Evolutionary conservation across 371 early-diverging fungal genomes (phyloP).

Genomic region (Nematocida parisii): DNA sequence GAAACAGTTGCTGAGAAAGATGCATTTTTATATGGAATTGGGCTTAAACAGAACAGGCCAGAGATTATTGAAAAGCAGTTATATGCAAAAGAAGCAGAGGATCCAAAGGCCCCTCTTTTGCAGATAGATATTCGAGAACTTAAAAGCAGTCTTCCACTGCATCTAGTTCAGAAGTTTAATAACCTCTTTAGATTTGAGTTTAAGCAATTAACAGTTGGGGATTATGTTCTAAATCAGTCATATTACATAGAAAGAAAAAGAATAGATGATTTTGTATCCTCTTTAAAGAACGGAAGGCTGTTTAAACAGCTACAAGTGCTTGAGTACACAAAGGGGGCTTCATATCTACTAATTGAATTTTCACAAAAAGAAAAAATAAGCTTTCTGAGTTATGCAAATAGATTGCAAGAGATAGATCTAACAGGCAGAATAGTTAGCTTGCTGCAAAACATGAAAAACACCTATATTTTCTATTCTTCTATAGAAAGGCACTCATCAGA

Average conservation of each 20-base stretch:
- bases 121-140: conserved; percentile 39
- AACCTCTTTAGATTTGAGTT: conserved; percentile 19
- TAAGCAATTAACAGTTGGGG: conserved; percentile 9
- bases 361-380: conserved; percentile 12
- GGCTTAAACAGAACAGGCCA: conserved; percentile 45
- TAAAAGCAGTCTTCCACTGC: conserved; percentile 25
- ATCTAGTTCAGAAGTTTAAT: conserved; percentile 2
- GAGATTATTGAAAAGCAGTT: not conserved
- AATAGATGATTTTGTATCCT: conserved; percentile 32
- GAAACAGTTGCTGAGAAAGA: conserved; percentile 13
- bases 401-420: conserved; percentile 19
- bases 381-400: conserved; percentile 21
- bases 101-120: conserved; percentile 34
- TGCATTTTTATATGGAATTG: conserved; percentile 23
- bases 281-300: conserved; percentile 32
- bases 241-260: conserved; percentile 54
- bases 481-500: conserved; percentile 4
- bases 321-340: not conserved
- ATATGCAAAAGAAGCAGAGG: not conserved
- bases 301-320: conserved; percentile 45
- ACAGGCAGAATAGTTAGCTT: conserved; percentile 4
- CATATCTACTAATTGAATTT: conserved; percentile 51
- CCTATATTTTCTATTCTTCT: conserved; percentile 42
- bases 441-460: conserved; percentile 5
- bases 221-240: conserved; percentile 34